phyloP scores from a whole-genome alignment of 805 yeast genomes.

The Wickerhamiella lipophila region DNA sequence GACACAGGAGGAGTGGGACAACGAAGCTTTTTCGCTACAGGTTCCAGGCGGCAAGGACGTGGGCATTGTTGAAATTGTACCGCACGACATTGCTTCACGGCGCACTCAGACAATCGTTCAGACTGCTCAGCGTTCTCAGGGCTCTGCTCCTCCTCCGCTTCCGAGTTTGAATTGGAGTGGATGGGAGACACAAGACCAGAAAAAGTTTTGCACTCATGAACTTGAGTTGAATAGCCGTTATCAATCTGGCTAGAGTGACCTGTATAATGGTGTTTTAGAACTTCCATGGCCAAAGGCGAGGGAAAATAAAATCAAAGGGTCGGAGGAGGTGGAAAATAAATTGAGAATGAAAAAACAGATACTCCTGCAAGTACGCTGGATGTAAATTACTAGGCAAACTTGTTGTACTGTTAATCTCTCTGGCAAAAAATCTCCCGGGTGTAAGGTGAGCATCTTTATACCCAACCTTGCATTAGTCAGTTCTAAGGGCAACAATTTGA shows the following conservation, averaged over 20 bases:
- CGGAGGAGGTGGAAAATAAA: neutral
- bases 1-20: conserved; percentile 11
- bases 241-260: neutral
- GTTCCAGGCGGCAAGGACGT: conserved; percentile 8
- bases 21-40: conserved; percentile 2
- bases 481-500: neutral
- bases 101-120: neutral
- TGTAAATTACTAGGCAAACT: neutral
- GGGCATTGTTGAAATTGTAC: conserved; percentile 10
- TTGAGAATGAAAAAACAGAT: neutral
- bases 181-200: conserved; percentile 10
- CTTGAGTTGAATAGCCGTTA: neutral
- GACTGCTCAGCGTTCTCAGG: neutral
- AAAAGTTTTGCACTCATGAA: neutral
- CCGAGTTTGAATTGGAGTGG: neutral
- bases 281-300: neutral
- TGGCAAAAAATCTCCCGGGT: neutral
- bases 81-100: neutral
- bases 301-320: neutral
- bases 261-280: neutral
- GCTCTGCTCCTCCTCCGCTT: conserved; percentile 6
- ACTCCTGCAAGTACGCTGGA: neutral
- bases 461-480: neutral
- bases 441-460: neutral
- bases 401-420: neutral